Evolutionary conservation across 1,284 basidiomycete species (phyloP).

Genomic region (Sanghuangporus baumii): DNA sequence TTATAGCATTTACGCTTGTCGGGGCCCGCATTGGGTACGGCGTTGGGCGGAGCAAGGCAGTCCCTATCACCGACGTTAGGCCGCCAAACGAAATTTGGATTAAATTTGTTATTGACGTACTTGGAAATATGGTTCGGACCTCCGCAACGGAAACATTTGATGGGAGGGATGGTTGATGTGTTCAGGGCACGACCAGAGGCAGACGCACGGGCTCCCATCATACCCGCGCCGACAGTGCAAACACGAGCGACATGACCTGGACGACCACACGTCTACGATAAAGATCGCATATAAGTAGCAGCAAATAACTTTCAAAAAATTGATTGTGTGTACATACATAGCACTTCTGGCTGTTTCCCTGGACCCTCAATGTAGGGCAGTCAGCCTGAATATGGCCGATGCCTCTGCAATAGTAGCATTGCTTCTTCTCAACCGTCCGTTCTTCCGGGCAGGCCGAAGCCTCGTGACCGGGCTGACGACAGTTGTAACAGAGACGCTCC

Average conservation of each 20-base stretch:
- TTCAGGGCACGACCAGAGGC: constrained; percentile 70
- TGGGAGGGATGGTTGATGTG: constrained; percentile 65
- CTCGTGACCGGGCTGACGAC: constrained; percentile 86
- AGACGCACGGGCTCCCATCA: constrained; percentile 59
- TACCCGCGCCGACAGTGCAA: constrained; percentile 50
- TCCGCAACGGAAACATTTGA: constrained; percentile 80
- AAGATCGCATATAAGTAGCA: background rate
- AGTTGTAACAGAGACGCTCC: constrained; percentile 88
- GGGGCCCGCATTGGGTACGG: constrained; percentile 43
- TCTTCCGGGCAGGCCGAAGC: constrained; percentile 83
- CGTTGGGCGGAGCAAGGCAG: constrained; percentile 68
- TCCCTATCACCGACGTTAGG: constrained; percentile 36
- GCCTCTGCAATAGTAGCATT: constrained; percentile 77
- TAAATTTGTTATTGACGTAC: constrained; percentile 30
- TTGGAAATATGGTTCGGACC: constrained; percentile 79
- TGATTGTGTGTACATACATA: constrained; percentile 49
- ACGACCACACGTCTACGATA: constrained; percentile 65
- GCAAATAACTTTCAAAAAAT: background rate
- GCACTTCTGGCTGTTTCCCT: constrained; percentile 69
- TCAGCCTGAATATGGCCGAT: constrained; percentile 77
- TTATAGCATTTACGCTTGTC: constrained; percentile 75
- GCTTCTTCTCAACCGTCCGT: constrained; percentile 69
- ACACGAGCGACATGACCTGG: constrained; percentile 74
- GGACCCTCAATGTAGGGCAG: constrained; percentile 77
- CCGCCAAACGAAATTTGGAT: background rate